Evolutionary conservation across 1,139 yeast species (phyloP).

Genomic region (Debaryomyces sp.): DNA sequence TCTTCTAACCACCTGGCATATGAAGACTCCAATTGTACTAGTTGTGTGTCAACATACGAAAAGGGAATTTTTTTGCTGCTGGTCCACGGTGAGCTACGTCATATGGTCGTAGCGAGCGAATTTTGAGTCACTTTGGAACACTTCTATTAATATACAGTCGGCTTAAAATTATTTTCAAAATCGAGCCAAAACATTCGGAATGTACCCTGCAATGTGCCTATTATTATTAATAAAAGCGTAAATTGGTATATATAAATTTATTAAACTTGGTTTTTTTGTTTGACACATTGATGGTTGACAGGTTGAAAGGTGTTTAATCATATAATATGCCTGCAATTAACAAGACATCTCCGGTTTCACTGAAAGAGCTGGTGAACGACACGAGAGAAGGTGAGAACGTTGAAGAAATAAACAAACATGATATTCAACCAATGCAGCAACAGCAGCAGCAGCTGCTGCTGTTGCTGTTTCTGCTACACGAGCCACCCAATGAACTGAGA

Average conservation of each 20-base stretch:
- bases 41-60: background rate
- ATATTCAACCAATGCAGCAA: background rate
- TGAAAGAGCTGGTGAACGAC: background rate
- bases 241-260: background rate
- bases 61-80: background rate
- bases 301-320: background rate
- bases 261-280: background rate
- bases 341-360: background rate
- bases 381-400: background rate
- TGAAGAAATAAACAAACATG: background rate
- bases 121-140: conserved; percentile 15
- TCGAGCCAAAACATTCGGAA: conserved; percentile 1
- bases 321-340: background rate
- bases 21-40: background rate
- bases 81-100: background rate
- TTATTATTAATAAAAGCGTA: background rate
- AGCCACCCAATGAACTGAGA: background rate
- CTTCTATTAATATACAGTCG: conserved; percentile 5
- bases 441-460: background rate
- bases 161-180: conserved; percentile 3
- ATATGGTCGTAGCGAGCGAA: background rate
- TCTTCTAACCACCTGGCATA: background rate
- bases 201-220: background rate
- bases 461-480: background rate
- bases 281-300: background rate